These are phyloP conservation scores for Aspergillus sparsus DNA, from an alignment of 495 filamentous ascomycete species.

Conservation along the genomic window DNA sequence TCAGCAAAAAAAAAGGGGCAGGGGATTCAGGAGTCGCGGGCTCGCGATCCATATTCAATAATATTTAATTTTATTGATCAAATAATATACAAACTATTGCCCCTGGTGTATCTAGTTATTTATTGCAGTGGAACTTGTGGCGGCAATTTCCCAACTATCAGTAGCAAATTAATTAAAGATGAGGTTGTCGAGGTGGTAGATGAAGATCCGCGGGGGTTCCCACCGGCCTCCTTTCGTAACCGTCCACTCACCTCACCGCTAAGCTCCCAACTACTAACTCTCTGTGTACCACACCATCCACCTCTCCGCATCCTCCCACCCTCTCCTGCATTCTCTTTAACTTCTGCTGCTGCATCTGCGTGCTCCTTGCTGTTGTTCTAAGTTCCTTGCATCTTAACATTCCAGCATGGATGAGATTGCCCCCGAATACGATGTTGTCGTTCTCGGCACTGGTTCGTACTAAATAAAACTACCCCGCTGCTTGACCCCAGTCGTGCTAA, in stretches of 20 bases:
- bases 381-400: slow-evolving; percentile 21
- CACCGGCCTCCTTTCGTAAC: slow-evolving; percentile 10
- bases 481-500: slow-evolving; percentile 36
- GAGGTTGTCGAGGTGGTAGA: slow-evolving; percentile 2
- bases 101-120: slow-evolving; percentile 2
- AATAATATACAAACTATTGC: slow-evolving; percentile 17
- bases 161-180: neutral
- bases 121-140: slow-evolving; percentile 8
- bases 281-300: slow-evolving; percentile 10
- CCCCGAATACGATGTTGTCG: slow-evolving; percentile 95
- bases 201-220: slow-evolving; percentile 26
- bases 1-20: slow-evolving; percentile 20
- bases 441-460: slow-evolving; percentile 87
- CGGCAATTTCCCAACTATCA: neutral
- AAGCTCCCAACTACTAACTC: slow-evolving; percentile 15
- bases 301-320: slow-evolving; percentile 24
- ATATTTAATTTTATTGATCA: neutral
- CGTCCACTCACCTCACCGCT: slow-evolving; percentile 17
- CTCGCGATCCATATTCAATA: neutral
- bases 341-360: slow-evolving; percentile 9
- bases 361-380: slow-evolving; percentile 24
- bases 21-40: slow-evolving; percentile 20
- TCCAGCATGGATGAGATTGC: slow-evolving; percentile 90
- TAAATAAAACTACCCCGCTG: slow-evolving; percentile 42
- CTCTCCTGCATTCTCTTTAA: slow-evolving; percentile 11